A percentile compares a stretch with the other conserved stretches of the same genome.
Conservation (phyloP, 495 filamentous ascomycete species). For the Friedmanniomyces simplex region DNA sequence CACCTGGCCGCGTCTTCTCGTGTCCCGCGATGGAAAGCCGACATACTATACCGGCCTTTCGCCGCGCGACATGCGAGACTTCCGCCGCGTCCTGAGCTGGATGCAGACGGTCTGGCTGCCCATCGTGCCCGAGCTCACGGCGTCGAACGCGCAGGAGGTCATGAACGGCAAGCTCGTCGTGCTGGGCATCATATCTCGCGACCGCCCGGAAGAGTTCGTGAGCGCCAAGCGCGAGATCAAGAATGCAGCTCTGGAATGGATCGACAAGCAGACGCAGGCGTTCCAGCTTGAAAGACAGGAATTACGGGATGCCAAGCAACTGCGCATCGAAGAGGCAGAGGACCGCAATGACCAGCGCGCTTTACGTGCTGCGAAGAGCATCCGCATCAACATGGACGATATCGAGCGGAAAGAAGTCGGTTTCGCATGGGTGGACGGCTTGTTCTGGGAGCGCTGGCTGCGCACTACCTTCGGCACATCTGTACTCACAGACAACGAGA, state of each 20-base stretch:
- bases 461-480: conserved; percentile 87
- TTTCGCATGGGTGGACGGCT: conserved; percentile 97
- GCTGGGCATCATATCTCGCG: conserved; percentile 74
- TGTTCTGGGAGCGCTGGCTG: conserved; percentile 97
- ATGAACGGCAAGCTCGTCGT: conserved; percentile 92
- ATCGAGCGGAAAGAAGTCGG: conserved; percentile 77
- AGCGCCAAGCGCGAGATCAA: conserved; percentile 80
- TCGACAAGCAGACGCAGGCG: conserved; percentile 82
- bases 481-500: conserved; percentile 63
- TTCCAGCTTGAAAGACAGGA: conserved; percentile 90
- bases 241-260: conserved; percentile 91
- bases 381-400: conserved; percentile 78
- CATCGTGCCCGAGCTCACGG: conserved; percentile 91
- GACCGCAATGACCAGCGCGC: conserved; percentile 86
- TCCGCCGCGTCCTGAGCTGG: conserved; percentile 69
- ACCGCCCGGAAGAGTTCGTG: conserved; percentile 67
- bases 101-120: conserved; percentile 95
- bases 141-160: conserved; percentile 80
- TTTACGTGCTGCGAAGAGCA: conserved; percentile 77
- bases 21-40: conserved; percentile 76
- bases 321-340: conserved; percentile 91
- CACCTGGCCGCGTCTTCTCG: conserved; percentile 85
- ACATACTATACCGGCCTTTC: conserved; percentile 78
- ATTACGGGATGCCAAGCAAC: conserved; percentile 83
- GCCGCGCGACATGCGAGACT: conserved; percentile 83